phyloP scores from a whole-genome alignment of 495 filamentous ascomycete genomes.

The Annulohypoxylon bovei region DNA sequence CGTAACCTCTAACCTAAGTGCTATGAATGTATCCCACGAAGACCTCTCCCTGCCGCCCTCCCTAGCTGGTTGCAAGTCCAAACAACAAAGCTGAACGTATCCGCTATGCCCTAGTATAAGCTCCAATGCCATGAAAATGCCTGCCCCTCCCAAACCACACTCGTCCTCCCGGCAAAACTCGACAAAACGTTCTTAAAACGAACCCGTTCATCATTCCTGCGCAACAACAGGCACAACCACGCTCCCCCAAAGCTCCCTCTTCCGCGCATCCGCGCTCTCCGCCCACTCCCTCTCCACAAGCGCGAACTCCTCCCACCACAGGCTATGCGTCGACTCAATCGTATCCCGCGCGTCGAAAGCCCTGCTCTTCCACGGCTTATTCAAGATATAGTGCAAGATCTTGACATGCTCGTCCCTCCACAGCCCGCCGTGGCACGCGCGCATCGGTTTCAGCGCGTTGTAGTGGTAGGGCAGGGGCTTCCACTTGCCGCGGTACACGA shows the following conservation, averaged over 20 bases:
- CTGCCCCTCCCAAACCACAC: background rate
- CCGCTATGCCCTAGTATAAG: slow-evolving; percentile 13
- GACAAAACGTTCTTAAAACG: background rate
- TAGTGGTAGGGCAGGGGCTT: slow-evolving; percentile 52
- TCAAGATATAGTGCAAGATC: slow-evolving; percentile 52
- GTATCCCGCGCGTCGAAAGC: slow-evolving; percentile 44
- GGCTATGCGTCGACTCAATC: slow-evolving; percentile 50
- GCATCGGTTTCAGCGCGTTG: slow-evolving; percentile 55
- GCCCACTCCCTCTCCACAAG: slow-evolving; percentile 52
- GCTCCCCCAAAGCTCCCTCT: slow-evolving; percentile 46
- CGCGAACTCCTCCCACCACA: slow-evolving; percentile 53
- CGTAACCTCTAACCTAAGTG: slow-evolving; percentile 13
- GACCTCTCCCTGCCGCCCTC: background rate
- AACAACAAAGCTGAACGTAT: slow-evolving; percentile 14
- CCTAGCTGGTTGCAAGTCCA: background rate
- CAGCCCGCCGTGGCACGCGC: slow-evolving; percentile 44
- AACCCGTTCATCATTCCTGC: slow-evolving; percentile 38
- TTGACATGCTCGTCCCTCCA: slow-evolving; percentile 51
- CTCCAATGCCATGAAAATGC: slow-evolving; percentile 16
- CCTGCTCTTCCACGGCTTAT: slow-evolving; percentile 54
- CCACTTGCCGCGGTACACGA: slow-evolving; percentile 51
- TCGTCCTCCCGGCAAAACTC: too few relatives aligned
- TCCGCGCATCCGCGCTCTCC: slow-evolving; percentile 38
- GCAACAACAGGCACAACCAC: slow-evolving; percentile 53
- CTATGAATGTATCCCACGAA: slow-evolving; percentile 3